Evolutionary conservation across 345 rosid genomes (phyloP), one percentile per base, ranked within the genome.

Genomic region (Eucalyptus lansdowneana): DNA sequence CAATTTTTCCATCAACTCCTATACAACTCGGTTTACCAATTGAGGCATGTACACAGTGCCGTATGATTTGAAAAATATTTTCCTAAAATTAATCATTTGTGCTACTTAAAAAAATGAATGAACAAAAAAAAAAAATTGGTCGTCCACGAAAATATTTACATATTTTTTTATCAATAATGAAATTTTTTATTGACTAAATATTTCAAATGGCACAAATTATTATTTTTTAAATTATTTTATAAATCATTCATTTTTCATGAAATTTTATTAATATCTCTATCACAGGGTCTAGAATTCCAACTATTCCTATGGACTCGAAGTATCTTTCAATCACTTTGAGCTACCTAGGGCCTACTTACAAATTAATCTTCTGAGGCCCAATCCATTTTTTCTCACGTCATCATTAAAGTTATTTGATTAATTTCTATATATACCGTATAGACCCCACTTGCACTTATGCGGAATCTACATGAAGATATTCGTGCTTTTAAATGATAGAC

Each of bases 31-130:
- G 29, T 37, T 37, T 21, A 21, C 47, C 15, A 3, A 37, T 37
- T 37, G 29, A 11, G 47, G 27, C 1, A 21, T 40, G 47, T 40
- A 19, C 47, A 37, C 0, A 5, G 7, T 5, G 11, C 29, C 2
- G 3, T 11, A 3, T 6, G 47, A 76, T 56, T 56, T 56, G 0
- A 25, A 56, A 56, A 56, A 56, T 56, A 27, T 60, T 60, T 27
- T 60, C 15, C 34, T 27, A 27, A 60, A 60, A 60, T 3, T 60
- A 60, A 60, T 60, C 4, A 27, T 13, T 60, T 60, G 4, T 27
- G 3, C 4, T 1, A 0, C 8, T 60, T 60, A 1, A 6, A 60
- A 60, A 27, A 60, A 60, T 60, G 4, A 60, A 60, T 29, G 1
- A 60, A 58, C 7, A 34, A 45, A 45, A 58, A 25, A 45, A 58